Base-by-base conservation (phyloP, 805 yeast genomes). In the Naumovozyma castellii region DNA sequence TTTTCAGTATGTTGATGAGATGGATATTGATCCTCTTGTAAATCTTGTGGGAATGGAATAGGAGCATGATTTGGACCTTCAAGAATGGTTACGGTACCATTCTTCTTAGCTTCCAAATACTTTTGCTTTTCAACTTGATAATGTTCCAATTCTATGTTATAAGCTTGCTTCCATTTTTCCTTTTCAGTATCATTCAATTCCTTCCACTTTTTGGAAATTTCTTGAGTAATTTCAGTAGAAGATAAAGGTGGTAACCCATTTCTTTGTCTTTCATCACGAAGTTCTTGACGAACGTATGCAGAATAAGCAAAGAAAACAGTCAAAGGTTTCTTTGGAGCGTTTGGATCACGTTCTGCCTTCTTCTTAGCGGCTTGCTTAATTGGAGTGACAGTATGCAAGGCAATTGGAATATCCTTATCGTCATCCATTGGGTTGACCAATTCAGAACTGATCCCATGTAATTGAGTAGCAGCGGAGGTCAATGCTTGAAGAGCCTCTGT, bases 251-350 rank as follows among this genome's bases (percentile, higher is more conserved):
- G 74, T 51, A 71, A 68, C 27, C 82, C 78, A 32, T 70, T 66
- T 29, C 64, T 64, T 41, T 66, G 71, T 55, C 94, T 74, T 46
- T 83, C 87, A 39, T 74, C 79, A 41, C 80, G 76, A 46, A 88
- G 71, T 30, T 71, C 66, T 45, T 80, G 82, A 54, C 95, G 78
- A 48, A 78, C 74, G 48, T 76, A 78, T 48, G 82, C 79, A 39
- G 85, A 78, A 63, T 78, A 90, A 32, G 78, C 73, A 61, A 90
- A 84, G 67, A 78, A 88, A 34, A 84, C 82, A 17, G 96, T 87
- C 55, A 85, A 69, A 13, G 98, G 97, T 56, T 87, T 87, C 71
- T 84, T 86, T 43, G 98, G 98, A 34, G 95, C 96, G 54, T 84
- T 80, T 38, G 97, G 97, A 63, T 90, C 97, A 51, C 73, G 76